Conservation (phyloP, 805 yeast species). For the Zygosaccharomyces lentus region DNA sequence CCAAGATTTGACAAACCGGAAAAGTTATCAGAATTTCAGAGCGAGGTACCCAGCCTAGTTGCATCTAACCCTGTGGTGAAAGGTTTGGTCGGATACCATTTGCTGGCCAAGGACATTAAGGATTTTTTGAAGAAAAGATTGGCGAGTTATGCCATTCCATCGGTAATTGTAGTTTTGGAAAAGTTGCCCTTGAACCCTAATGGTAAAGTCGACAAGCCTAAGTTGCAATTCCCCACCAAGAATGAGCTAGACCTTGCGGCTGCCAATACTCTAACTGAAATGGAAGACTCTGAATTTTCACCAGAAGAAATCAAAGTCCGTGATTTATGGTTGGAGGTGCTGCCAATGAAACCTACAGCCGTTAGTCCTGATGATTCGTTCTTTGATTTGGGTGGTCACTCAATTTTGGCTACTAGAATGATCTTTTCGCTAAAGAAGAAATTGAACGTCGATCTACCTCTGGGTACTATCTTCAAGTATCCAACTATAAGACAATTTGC, state of each 20-base stretch:
- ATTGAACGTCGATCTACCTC: constrained; percentile 74
- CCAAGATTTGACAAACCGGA: constrained; percentile 59
- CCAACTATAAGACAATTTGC: constrained; percentile 85
- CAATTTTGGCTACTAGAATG: constrained; percentile 95
- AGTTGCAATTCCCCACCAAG: constrained; percentile 88
- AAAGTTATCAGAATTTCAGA: constrained; percentile 41
- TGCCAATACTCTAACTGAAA: constrained; percentile 39
- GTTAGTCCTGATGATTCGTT: constrained; percentile 79
- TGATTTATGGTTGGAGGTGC: constrained; percentile 78
- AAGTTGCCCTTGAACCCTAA: constrained; percentile 93
- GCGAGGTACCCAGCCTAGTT: constrained; percentile 40
- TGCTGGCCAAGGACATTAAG: constrained; percentile 75
- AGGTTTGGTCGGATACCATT: constrained; percentile 72
- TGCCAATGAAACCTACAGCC: constrained; percentile 81
- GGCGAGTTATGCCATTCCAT: constrained; percentile 91
- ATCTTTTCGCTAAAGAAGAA: constrained; percentile 83
- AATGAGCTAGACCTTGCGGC: constrained; percentile 81
- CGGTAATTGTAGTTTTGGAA: constrained; percentile 80
- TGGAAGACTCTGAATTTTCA: constrained; percentile 52
- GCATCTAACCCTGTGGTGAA: constrained; percentile 61
- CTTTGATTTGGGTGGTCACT: constrained; percentile 97
- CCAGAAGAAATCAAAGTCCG: constrained; percentile 63
- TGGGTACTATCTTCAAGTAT: constrained; percentile 82
- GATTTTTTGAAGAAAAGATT: constrained; percentile 80
- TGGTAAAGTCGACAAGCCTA: constrained; percentile 97